Evolutionary conservation across 2,329 filamentous ascomycete genomes (phyloP), one percentile per base, ranked within the genome.

Genomic region (Lithohypha guttulata): DNA sequence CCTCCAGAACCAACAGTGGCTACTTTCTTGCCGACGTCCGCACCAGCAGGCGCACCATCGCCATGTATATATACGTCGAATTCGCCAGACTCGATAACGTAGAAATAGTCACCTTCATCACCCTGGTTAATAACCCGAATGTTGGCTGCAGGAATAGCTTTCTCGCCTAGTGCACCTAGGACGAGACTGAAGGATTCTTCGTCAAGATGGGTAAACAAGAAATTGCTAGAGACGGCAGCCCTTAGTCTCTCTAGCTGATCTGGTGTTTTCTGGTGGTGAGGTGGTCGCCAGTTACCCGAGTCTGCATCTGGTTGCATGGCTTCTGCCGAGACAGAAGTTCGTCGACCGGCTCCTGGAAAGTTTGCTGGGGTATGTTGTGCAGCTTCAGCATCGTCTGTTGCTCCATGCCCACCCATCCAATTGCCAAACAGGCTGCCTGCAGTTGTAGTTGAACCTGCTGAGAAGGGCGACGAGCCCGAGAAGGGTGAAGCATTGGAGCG

Each of bases 101-200:
- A 98, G 65, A 98, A 98, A 67, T 83, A 96, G 62, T 98, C 91
- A 29, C 91, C 91, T 1, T 87, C 81, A 55, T 96, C 91, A 40
- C 91, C 91, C 66, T 98, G 91, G 34, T 79, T 81, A 51, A 98
- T 96, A 42, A 98, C 85, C 72, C 94, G 72, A 58, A 79, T 79
- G 49, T 78, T 89, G 64, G 91, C 93, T 47, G 85, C 84, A 2
- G 91, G 91, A 53, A 96, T 93, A 5, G 84, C 82, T 62, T 96
- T 96, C 64, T 98, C 91, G 44, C 93, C 79, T 51, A 98, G 68
- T 3, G 91, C 91, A 34, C 85, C 84, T 9, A 98, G 71, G 30
- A 96, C 86, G 53, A 91, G 85, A 35, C 72, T 66, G 49, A 80
- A 84, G 62, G 94, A 87, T 51, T 96, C 91, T 51, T 96, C 91